Evolutionary conservation across 768 basidiomycete species (phyloP).

Genomic region (Boletus coccyginus): DNA sequence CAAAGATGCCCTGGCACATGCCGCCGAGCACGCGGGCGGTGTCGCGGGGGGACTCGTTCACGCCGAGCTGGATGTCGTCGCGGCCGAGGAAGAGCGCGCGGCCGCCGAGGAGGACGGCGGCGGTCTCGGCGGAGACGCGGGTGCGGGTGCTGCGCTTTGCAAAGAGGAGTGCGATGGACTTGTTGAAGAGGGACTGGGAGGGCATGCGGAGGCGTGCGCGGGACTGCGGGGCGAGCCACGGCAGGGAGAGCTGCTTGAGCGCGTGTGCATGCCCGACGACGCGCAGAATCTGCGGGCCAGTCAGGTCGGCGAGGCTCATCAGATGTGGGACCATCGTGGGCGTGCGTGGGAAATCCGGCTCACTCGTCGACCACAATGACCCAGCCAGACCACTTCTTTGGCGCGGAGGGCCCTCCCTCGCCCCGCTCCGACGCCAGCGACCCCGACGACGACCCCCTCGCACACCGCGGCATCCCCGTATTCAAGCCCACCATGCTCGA

Average conservation of each 20-base stretch:
- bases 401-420: conserved; percentile 57
- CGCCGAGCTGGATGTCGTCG: conserved; percentile 93
- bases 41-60: conserved; percentile 87
- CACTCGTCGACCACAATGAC: conserved; percentile 10
- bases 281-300: conserved; percentile 65
- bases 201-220: conserved; percentile 50
- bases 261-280: conserved; percentile 61
- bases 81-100: conserved; percentile 85
- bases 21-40: conserved; percentile 85
- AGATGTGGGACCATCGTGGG: conserved; percentile 53
- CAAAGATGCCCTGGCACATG: conserved; percentile 97
- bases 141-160: conserved; percentile 94
- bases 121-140: conserved; percentile 83
- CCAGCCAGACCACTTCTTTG: conserved; percentile 86
- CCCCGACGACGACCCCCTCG: conserved; percentile 77
- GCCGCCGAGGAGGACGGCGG: conserved; percentile 76
- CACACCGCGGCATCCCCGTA: conserved; percentile 90
- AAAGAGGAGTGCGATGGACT: conserved; percentile 87
- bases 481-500: conserved; percentile 94
- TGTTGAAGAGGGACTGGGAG: conserved; percentile 73
- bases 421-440: too few relatives aligned
- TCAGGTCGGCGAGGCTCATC: conserved; percentile 87
- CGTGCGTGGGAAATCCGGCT: too few relatives aligned
- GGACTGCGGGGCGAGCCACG: conserved; percentile 61
- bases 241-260: conserved; percentile 61